Evolutionary conservation across 1,139 yeast species (phyloP), one percentile per base, ranked within the genome.

Genomic region (Casaregolazyma suthepensis): DNA sequence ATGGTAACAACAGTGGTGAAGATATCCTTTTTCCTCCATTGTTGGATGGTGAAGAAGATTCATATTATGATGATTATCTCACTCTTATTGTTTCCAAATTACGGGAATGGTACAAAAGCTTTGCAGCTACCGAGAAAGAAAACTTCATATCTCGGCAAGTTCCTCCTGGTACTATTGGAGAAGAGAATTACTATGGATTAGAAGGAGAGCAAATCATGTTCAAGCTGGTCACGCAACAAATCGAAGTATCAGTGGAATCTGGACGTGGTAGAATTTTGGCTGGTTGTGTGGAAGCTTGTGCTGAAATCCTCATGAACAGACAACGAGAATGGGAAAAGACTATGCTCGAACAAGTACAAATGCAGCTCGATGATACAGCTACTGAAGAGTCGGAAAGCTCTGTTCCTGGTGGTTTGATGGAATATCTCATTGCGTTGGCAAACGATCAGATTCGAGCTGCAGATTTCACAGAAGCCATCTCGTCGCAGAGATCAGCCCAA

Each of bases 361-460:
- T 77, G 58, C 63, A 74, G 63, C 37, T 73, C 51, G 56, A 67
- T 55, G 61, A 64, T 57, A 37, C 74, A 40, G 81, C 74, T 19
- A 75, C 71, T 48, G 75, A 76, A 71, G 72, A 77, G 51, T 73
- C 76, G 37, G 75, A 75, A 15, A 74, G 75, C n/a, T 76, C 78
- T 29, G 82, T 88, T 0, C 82, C 84, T 43, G 91, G 87, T 35
- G 96, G 96, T 1, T 73, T 89, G 47, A 76, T 86, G 45, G 96
- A 90, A 64, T 90, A 90, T 67, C 73, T 87, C 54, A 79, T 87
- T 29, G 96, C 96, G 0, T 76, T 88, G 38, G 94, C 94, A 2
- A 90, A 90, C 57, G 94, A 87, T 68, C 96, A 89, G 67, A 86
- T 89, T 71, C 82, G 87, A 61, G 87, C 91, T 19, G 95, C 93